Evolutionary conservation across 208 protist genomes (phyloP).

Genomic region (Acanthamoeba triangularis): DNA sequence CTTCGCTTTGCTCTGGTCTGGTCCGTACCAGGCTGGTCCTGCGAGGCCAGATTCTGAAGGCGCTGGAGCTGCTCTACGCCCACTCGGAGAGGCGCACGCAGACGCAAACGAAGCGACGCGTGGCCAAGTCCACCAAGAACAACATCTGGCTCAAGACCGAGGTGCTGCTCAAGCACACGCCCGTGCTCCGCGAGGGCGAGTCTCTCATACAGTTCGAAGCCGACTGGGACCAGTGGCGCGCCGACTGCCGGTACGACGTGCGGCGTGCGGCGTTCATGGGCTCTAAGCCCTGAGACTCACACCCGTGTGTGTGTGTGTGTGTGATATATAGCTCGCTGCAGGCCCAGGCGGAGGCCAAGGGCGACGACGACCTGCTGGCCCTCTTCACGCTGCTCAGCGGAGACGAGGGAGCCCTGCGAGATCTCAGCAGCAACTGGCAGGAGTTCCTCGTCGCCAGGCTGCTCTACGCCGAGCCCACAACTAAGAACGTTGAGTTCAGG

Average conservation of each 20-base stretch:
- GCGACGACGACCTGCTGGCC: slow-evolving; percentile 29
- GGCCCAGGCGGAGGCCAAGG: slow-evolving; percentile 53
- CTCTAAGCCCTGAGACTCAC: too few species aligned
- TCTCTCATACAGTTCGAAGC: slow-evolving; percentile 35
- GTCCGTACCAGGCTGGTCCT: slow-evolving; percentile 37
- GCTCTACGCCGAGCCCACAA: slow-evolving; percentile 62
- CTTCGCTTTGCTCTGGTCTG: neutral
- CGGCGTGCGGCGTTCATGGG: neutral
- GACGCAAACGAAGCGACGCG: slow-evolving; percentile 11
- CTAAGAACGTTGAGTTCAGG: slow-evolving; percentile 64
- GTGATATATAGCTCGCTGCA: neutral
- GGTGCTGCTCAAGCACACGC: slow-evolving; percentile 31
- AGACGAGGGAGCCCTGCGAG: slow-evolving; percentile 19
- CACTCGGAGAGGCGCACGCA: slow-evolving; percentile 55
- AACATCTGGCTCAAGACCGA: slow-evolving; percentile 59
- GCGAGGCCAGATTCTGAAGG: slow-evolving; percentile 62
- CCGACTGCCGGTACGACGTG: slow-evolving; percentile 51
- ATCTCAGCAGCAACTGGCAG: slow-evolving; percentile 49
- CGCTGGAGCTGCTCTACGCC: slow-evolving; percentile 67
- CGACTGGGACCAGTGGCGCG: slow-evolving; percentile 52
- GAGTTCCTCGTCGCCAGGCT: slow-evolving; percentile 54
- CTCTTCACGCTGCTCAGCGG: slow-evolving; percentile 48
- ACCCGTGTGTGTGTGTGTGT: neutral
- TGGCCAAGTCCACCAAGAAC: slow-evolving; percentile 49
- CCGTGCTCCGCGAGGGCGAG: slow-evolving; percentile 35